phyloP scores from a whole-genome alignment of 2,329 filamentous ascomycete species.

The Sclerotinia minor region DNA sequence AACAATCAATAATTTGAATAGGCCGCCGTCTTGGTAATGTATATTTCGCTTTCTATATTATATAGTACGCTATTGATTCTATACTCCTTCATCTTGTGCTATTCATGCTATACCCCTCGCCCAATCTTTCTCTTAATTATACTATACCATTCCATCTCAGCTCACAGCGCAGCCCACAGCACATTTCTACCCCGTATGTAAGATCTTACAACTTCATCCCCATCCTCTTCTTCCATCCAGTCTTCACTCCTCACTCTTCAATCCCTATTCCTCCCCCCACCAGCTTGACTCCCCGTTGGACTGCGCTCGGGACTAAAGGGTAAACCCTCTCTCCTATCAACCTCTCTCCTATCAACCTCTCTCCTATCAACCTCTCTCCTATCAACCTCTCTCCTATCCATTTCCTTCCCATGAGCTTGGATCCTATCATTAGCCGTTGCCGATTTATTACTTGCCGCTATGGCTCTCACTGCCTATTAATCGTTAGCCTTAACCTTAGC shows the following conservation, averaged over 20 bases:
- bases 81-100: too few relatives aligned
- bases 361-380: not conserved
- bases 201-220: not conserved
- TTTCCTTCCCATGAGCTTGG: not conserved
- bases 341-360: not conserved
- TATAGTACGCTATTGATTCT: too few relatives aligned
- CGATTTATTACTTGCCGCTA: conserved; percentile 16
- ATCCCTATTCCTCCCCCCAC: not conserved
- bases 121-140: not conserved
- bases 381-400: not conserved
- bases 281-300: not conserved
- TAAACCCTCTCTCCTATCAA: not conserved
- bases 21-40: too few relatives aligned
- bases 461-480: conserved; percentile 12
- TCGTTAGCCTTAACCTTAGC: not conserved
- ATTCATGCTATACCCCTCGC: not conserved
- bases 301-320: not conserved
- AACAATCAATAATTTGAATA: too few relatives aligned
- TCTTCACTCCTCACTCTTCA: not conserved
- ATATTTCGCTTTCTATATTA: too few relatives aligned
- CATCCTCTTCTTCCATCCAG: not conserved
- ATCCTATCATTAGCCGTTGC: not conserved
- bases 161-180: too few relatives aligned
- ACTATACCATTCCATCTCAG: too few relatives aligned
- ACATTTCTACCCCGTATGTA: not conserved